Evolutionary conservation across 768 basidiomycete genomes (phyloP), one percentile per base, ranked within the genome.

Genomic region (Clitopilus hobsonii): DNA sequence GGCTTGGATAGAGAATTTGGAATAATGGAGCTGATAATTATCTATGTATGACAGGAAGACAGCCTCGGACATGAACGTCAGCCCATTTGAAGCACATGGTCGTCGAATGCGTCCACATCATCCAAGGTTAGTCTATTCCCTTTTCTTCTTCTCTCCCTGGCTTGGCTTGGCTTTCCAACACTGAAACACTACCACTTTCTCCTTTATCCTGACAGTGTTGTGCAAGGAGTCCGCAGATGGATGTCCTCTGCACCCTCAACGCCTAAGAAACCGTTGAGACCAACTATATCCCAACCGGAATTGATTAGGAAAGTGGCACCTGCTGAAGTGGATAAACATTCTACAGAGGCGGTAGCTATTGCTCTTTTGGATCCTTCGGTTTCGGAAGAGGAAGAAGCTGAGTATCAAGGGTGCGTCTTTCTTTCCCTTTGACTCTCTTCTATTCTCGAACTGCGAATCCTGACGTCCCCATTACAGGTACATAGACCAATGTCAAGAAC

Each of bases 191-290:
- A 52, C 41, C 28, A 60, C 36, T 66, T 32, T 7, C 18, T 13
- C 53, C 2, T 11, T 47, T 10, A 23, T 14, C 29, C 29, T 14
- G 14, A 51, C 57, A 91, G 89, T 54, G 74, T 91, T 52, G 88
- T 92, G 56, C 86, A 87, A 57, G 90, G 89, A 24, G 86, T 92
- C 8, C 78, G 87, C 25, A 79, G 84, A 16, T 91, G 88, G 89
- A 91, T 92, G 52, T 77, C 83, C 8, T 75, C 86, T 1, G 76
- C 79, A 41, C 72, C 78, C 1, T 61, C 74, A 1, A 58, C 77
- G 2, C 74, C 63, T 54, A 80, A 75, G 58, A 74, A 70, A 58
- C 65, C 61, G 51, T 69, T 63, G 51, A 70, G 69, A 27, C 78
- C 79, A 29, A 56, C 71, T 30, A 53, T 63, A 7, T 54, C 70